Percentiles rank a stretch among this genome's conserved stretches.
phyloP scores from a whole-genome alignment of 352 stramenopile species.

The Pythium dissimile region DNA sequence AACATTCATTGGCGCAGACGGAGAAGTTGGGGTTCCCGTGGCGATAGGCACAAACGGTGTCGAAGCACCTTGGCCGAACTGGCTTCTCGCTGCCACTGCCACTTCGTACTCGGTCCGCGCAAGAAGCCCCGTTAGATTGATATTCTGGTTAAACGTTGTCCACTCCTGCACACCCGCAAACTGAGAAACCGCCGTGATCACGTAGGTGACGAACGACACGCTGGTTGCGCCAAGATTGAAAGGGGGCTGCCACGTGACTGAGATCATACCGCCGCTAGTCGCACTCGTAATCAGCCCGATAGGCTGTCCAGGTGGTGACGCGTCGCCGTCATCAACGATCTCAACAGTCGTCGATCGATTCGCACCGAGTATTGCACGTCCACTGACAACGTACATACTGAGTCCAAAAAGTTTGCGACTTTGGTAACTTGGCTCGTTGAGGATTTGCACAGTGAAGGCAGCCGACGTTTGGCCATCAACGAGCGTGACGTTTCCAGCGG shows the following conservation, averaged over 20 bases:
- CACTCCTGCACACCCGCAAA: conserved; percentile 10
- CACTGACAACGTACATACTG: conserved; percentile 19
- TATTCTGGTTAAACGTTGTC: conserved; percentile 8
- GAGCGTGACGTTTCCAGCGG: conserved; percentile 16
- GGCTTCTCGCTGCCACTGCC: conserved; percentile 29
- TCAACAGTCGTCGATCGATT: conserved; percentile 20
- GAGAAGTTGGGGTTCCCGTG: conserved; percentile 27
- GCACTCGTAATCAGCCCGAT: conserved; percentile 11
- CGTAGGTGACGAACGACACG: conserved; percentile 29
- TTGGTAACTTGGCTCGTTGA: conserved; percentile 46
- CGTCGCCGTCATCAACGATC: conserved; percentile 52
- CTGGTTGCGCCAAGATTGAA: conserved; percentile 31
- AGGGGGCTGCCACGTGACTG: conserved; percentile 29
- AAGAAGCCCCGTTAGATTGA: conserved; percentile 23
- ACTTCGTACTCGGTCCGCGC: conserved; percentile 32
- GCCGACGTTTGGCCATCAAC: conserved; percentile 20
- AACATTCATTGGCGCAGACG: conserved; percentile 23
- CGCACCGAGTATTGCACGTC: conserved; percentile 25
- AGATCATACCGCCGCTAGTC: conserved; percentile 30
- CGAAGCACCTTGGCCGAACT: conserved; percentile 14
- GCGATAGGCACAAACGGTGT: conserved; percentile 13
- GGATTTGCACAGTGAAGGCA: conserved; percentile 26
- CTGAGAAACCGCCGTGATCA: conserved; percentile 20
- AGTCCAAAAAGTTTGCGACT: conserved; percentile 36
- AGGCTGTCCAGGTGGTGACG: conserved; percentile 30